Evolutionary conservation across 2,329 filamentous ascomycete genomes (phyloP).

Genomic region (Stylonectria norvegica): DNA sequence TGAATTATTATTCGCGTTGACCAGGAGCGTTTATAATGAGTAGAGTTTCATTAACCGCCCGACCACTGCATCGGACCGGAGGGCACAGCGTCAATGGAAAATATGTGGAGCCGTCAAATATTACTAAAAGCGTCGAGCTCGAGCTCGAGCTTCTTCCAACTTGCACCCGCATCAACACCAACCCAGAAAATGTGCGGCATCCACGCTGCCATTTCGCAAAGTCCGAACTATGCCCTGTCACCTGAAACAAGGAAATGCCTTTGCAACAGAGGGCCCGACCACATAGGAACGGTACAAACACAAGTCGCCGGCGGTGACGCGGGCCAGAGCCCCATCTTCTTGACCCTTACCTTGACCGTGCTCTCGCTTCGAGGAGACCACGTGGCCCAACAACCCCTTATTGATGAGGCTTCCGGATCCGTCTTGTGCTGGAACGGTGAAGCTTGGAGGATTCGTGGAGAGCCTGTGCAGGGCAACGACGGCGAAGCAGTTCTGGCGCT

Average conservation of each 20-base stretch:
- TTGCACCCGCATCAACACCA: no score
- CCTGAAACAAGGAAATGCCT: conserved; percentile 44
- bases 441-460: conserved; percentile 71
- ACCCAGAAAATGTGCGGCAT: conserved; percentile 57
- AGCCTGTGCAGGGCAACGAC: conserved; percentile 70
- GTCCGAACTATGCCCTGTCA: conserved; percentile 26
- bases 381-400: conserved; percentile 70
- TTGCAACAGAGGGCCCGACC: conserved; percentile 57
- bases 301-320: conserved; percentile 24
- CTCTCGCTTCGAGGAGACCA: conserved; percentile 79
- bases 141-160: no score
- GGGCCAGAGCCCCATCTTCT: conserved; percentile 31
- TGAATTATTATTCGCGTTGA: no score
- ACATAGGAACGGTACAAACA: conserved; percentile 44
- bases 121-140: no score
- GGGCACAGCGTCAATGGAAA: no score
- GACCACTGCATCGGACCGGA: no score
- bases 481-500: conserved; percentile 64
- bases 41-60: no score
- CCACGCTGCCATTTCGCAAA: conserved; percentile 46
- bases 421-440: conserved; percentile 97
- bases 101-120: no score
- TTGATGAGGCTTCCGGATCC: conserved; percentile 53
- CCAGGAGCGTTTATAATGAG: no score
- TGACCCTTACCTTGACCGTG: conserved; percentile 78